Evolutionary conservation across 768 basidiomycete genomes (phyloP).

Genomic region (Phylloporus sp.): DNA sequence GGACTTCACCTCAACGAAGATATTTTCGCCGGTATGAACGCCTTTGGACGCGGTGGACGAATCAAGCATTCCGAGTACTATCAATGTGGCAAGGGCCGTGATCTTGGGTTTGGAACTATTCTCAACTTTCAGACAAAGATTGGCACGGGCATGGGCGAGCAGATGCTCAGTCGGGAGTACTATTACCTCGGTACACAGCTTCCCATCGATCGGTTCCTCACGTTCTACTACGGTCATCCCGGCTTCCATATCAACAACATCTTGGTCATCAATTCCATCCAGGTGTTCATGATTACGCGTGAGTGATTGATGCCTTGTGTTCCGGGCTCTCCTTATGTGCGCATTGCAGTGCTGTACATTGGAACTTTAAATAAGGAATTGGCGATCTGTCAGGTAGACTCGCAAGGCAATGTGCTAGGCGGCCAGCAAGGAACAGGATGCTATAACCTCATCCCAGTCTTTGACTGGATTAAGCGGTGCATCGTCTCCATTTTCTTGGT

Average conservation of each 20-base stretch:
- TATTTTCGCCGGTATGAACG: slow-evolving; percentile 99
- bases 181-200: slow-evolving; percentile 98
- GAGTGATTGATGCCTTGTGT: slow-evolving; percentile 32
- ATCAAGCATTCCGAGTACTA: slow-evolving; percentile 99
- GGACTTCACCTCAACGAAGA: slow-evolving; percentile 98
- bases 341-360: slow-evolving; percentile 72
- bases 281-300: slow-evolving; percentile 95
- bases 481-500: slow-evolving; percentile 98
- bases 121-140: slow-evolving; percentile 99
- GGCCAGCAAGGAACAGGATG: slow-evolving; percentile 77
- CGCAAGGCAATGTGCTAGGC: slow-evolving; percentile 68
- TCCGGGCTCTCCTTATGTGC: slow-evolving; percentile 4
- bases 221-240: slow-evolving; percentile 99
- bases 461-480: slow-evolving; percentile 96
- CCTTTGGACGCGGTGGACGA: slow-evolving; percentile 94
- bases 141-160: slow-evolving; percentile 99
- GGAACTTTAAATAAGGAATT: slow-evolving; percentile 96
- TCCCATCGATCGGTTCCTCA: slow-evolving; percentile 96
- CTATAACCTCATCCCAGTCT: slow-evolving; percentile 94
- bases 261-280: slow-evolving; percentile 95
- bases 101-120: slow-evolving; percentile 98
- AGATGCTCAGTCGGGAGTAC: slow-evolving; percentile 99
- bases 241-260: slow-evolving; percentile 99
- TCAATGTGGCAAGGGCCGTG: slow-evolving; percentile 98
- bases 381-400: slow-evolving; percentile 81